Conservation (phyloP, 352 stramenopile species). For the Phytopythium helicoides region DNA sequence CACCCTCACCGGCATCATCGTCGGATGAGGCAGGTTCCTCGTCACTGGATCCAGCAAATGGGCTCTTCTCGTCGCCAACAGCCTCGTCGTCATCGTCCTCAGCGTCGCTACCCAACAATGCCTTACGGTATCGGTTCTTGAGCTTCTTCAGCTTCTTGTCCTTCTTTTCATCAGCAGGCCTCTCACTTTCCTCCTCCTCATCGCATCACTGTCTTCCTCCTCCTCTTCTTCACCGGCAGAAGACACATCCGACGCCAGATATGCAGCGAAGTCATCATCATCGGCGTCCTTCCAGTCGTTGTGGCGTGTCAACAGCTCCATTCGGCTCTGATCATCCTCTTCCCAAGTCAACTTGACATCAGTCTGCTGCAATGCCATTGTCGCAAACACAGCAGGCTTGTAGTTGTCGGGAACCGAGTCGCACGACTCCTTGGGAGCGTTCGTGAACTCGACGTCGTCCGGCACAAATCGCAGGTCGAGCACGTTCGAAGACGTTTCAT, state of each 20-base stretch:
- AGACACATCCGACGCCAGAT: slow-evolving; percentile 88
- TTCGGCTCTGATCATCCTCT: slow-evolving; percentile 87
- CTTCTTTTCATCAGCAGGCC: slow-evolving; percentile 43
- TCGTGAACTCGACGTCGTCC: slow-evolving; percentile 85
- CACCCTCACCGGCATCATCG: slow-evolving; percentile 27
- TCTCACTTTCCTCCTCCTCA: slow-evolving; percentile 30
- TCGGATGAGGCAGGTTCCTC: slow-evolving; percentile 15
- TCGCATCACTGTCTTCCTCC: slow-evolving; percentile 41
- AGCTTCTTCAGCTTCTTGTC: slow-evolving; percentile 72
- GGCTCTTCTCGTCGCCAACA: slow-evolving; percentile 11
- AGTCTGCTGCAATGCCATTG: slow-evolving; percentile 89
- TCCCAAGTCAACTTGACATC: slow-evolving; percentile 96
- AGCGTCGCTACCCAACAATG: slow-evolving; percentile 69
- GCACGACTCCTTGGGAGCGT: slow-evolving; percentile 86
- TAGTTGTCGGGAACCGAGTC: slow-evolving; percentile 91
- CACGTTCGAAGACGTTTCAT: slow-evolving; percentile 94
- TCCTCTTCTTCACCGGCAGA: slow-evolving; percentile 50
- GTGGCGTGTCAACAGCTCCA: slow-evolving; percentile 82
- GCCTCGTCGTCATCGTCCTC: slow-evolving; percentile 56
- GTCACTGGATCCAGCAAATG: slow-evolving; percentile 19
- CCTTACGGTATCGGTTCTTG: slow-evolving; percentile 78
- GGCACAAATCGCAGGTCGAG: slow-evolving; percentile 96
- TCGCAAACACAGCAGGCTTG: slow-evolving; percentile 94
- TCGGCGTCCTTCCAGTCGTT: slow-evolving; percentile 82
- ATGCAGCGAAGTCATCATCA: slow-evolving; percentile 93